Evolutionary conservation across 2,329 filamentous ascomycete species (phyloP).

Genomic region (Cryphonectria nitschkei): DNA sequence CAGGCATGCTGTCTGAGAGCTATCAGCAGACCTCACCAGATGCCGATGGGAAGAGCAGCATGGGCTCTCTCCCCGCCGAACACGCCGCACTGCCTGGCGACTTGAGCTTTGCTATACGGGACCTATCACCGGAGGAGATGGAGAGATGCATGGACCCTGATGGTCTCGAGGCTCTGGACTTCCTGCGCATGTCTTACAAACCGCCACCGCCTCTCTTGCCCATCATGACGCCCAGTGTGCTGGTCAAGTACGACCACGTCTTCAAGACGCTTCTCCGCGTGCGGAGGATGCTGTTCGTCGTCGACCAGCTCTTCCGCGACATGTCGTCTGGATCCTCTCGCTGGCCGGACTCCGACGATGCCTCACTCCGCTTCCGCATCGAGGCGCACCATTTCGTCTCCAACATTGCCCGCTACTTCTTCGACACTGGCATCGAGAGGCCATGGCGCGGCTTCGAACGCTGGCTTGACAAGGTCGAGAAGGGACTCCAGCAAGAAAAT

Average conservation of each 20-base stretch:
- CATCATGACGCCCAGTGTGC: slow-evolving; percentile 70
- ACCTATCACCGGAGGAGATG: slow-evolving; percentile 77
- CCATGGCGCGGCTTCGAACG: slow-evolving; percentile 74
- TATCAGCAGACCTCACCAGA: slow-evolving; percentile 47
- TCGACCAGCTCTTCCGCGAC: slow-evolving; percentile 66
- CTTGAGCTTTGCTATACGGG: slow-evolving; percentile 82
- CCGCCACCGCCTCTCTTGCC: slow-evolving; percentile 71
- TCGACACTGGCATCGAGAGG: slow-evolving; percentile 74
- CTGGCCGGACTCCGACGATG: slow-evolving; percentile 41
- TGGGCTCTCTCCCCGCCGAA: slow-evolving; percentile 37
- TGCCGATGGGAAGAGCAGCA: slow-evolving; percentile 17
- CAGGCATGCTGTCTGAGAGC: slow-evolving; percentile 80
- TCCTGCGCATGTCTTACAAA: slow-evolving; percentile 84
- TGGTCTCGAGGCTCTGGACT: slow-evolving; percentile 88
- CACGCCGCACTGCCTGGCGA: slow-evolving; percentile 63
- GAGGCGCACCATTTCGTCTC: slow-evolving; percentile 82
- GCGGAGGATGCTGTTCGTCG: slow-evolving; percentile 77
- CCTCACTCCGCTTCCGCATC: slow-evolving; percentile 65
- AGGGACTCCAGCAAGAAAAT: slow-evolving; percentile 39
- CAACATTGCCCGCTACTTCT: slow-evolving; percentile 74
- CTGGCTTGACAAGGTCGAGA: slow-evolving; percentile 67
- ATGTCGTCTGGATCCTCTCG: slow-evolving; percentile 41
- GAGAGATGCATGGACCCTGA: slow-evolving; percentile 81
- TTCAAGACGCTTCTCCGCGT: slow-evolving; percentile 81
- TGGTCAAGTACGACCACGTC: slow-evolving; percentile 82